Evolutionary conservation across 2,329 filamentous ascomycete species (phyloP).

Genomic region (Sporothrix euskadiensis): DNA sequence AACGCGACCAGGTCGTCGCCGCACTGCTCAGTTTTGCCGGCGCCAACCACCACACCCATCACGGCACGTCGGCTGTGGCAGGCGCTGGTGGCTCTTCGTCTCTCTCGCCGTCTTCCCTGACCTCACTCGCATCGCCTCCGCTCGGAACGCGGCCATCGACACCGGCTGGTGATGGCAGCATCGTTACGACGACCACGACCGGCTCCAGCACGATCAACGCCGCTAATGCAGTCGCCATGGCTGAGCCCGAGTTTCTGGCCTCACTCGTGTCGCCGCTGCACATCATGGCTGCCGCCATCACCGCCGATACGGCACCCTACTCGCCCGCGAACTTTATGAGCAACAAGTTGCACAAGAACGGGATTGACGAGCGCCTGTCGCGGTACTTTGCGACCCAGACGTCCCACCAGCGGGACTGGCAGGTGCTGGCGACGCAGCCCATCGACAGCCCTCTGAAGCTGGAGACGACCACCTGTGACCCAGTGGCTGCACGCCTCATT

Average conservation of each 20-base stretch:
- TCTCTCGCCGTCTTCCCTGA: neutral
- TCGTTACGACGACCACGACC: neutral
- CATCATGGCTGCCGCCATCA: slow-evolving; percentile 34
- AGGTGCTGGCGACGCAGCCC: slow-evolving; percentile 33
- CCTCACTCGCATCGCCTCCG: neutral
- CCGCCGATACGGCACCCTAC: slow-evolving; percentile 30
- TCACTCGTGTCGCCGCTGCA: slow-evolving; percentile 34
- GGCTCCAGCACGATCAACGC: slow-evolving; percentile 16
- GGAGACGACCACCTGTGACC: slow-evolving; percentile 34
- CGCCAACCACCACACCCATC: slow-evolving; percentile 22
- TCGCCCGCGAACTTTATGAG: slow-evolving; percentile 24
- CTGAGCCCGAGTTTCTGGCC: slow-evolving; percentile 30
- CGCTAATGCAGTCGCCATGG: slow-evolving; percentile 12
- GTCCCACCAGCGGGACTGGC: slow-evolving; percentile 34
- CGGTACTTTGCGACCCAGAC: slow-evolving; percentile 33
- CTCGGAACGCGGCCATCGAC: slow-evolving; percentile 1
- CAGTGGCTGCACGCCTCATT: slow-evolving; percentile 33
- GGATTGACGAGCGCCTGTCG: slow-evolving; percentile 31
- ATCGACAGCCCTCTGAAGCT: slow-evolving; percentile 34
- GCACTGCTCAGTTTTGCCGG: slow-evolving; percentile 33
- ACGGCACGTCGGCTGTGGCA: slow-evolving; percentile 4
- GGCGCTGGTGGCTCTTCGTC: neutral
- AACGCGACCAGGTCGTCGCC: slow-evolving; percentile 34
- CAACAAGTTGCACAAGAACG: slow-evolving; percentile 21
- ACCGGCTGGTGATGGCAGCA: slow-evolving; percentile 12